Evolutionary conservation across 2,329 filamentous ascomycete species (phyloP), one percentile per base, ranked within the genome.

Genomic region (Amauroascus verrucosus): DNA sequence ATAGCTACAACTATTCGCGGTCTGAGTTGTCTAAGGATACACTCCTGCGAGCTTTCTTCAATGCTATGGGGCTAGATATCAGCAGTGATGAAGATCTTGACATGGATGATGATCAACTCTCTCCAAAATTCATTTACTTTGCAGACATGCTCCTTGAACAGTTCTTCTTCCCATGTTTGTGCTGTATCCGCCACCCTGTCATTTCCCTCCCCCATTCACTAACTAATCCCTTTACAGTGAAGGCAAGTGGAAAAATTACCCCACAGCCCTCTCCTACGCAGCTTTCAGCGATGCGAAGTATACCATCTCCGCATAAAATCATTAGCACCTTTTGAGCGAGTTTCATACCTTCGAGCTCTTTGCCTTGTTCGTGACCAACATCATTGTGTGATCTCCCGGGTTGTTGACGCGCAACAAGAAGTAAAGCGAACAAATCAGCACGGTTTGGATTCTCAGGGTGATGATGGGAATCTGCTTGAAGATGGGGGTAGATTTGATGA

Each of bases 301-400:
- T 40, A 52, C 45, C 52, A 35, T 24, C 50, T 35, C 8, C 16
- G 13, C 54, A 47, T 50, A 30, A 53, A 41, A 38, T 22, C 35
- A 11, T 30, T 30, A 24, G 41, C 4, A 55, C 41, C 40, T 11
- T 32, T n/a, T n/a, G 37, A 40, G 28, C 48, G 48, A 35, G 11
- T 51, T 20, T 55, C 48, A 46, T 5, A 33, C 11, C 45, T 55
- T 26, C 48, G 48, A 22, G 44, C 40, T 46, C 48, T 56, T 35
- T 60, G 57, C 48, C 56, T 60, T 40, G 51, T 56, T 30, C 55
- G 58, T 45, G 58, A 60, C 50, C 56, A 40, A 40, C 51, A 61
- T 51, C 58, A 57, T 26, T 61, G 59, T 55, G 59, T 60, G 11
- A 57, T 61, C 6, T 59, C 56, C 43, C 47, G 51, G 30, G 43